Conservation (phyloP, 1,284 basidiomycete genomes). For the Agaricales sp. region DNA sequence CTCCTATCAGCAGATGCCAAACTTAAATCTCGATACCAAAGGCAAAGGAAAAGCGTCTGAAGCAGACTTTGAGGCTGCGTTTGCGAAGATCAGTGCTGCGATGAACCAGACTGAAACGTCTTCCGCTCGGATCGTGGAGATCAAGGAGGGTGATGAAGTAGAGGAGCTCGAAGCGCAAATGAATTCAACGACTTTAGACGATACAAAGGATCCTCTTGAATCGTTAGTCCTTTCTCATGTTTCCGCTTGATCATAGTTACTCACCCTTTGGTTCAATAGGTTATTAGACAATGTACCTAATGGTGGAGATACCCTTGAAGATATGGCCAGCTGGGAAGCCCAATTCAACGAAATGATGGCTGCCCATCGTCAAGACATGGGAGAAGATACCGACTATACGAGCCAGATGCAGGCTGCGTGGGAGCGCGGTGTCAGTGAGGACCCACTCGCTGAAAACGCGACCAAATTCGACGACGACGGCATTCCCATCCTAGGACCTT, state of each 20-base stretch:
- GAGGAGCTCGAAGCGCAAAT: slow-evolving; percentile 30
- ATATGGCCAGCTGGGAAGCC: slow-evolving; percentile 81
- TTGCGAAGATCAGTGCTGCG: slow-evolving; percentile 48
- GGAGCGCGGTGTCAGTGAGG: slow-evolving; percentile 26
- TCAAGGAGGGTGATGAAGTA: slow-evolving; percentile 26
- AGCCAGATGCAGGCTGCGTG: slow-evolving; percentile 52
- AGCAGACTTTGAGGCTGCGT: slow-evolving; percentile 71
- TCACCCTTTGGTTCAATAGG: slow-evolving; percentile 22
- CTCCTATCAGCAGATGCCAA: too few relatives aligned
- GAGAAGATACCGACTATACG: slow-evolving; percentile 50
- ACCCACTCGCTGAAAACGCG: slow-evolving; percentile 20
- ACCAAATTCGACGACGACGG: slow-evolving; percentile 61
- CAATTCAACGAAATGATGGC: slow-evolving; percentile 79
- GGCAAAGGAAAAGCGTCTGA: slow-evolving; percentile 69
- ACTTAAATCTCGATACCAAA: too few relatives aligned
- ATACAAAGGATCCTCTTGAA: slow-evolving; percentile 11
- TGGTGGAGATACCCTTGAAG: slow-evolving; percentile 49
- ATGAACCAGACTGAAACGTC: slow-evolving; percentile 30
- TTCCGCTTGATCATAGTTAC: not conserved
- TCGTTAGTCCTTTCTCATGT: not conserved
- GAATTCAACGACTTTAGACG: slow-evolving; percentile 24
- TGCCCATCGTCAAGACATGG: slow-evolving; percentile 52
- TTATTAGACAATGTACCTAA: slow-evolving; percentile 50
- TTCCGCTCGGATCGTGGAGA: slow-evolving; percentile 43
- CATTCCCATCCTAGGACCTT: slow-evolving; percentile 57